Evolutionary conservation across 1,284 basidiomycete species (phyloP).

Genomic region (Grifola frondosa): DNA sequence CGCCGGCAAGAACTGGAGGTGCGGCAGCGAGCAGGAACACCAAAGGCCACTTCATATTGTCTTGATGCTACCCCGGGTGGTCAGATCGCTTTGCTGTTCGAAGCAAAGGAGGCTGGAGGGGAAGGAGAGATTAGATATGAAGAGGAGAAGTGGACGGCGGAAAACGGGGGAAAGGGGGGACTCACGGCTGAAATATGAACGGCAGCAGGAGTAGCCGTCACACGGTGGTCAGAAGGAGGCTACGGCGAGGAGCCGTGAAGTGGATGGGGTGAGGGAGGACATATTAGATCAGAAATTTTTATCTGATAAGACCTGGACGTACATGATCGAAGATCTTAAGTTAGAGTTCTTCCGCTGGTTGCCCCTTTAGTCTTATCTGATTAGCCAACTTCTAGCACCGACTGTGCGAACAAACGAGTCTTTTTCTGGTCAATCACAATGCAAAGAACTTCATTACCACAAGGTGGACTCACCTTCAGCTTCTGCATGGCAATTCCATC

Average conservation of each 20-base stretch:
- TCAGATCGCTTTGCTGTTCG: slow-evolving; percentile 13
- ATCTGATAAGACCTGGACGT: slow-evolving; percentile 28
- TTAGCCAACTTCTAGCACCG: too few relatives aligned
- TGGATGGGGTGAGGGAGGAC: slow-evolving; percentile 1
- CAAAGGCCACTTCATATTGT: slow-evolving; percentile 25
- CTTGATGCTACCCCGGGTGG: slow-evolving; percentile 1
- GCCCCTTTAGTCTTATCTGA: slow-evolving; percentile 26
- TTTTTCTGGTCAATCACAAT: too few relatives aligned
- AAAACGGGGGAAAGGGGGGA: not conserved
- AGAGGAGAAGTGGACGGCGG: slow-evolving; percentile 5
- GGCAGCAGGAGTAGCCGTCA: slow-evolving; percentile 7
- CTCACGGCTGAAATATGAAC: slow-evolving; percentile 13
- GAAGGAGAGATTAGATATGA: slow-evolving; percentile 7
- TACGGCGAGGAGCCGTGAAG: slow-evolving; percentile 5
- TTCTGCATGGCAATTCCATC: too few relatives aligned
- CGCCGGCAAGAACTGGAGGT: slow-evolving; percentile 47
- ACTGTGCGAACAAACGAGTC: too few relatives aligned
- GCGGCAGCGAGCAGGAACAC: slow-evolving; percentile 32
- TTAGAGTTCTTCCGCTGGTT: too few relatives aligned
- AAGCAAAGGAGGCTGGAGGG: slow-evolving; percentile 7
- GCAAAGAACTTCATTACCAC: slow-evolving; percentile 2
- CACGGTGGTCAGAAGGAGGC: slow-evolving; percentile 11
- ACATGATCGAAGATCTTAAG: too few relatives aligned
- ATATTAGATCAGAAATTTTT: slow-evolving; percentile 22
- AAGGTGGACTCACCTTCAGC: too few relatives aligned